These are phyloP conservation scores for Penicillium griseofulvum DNA, from an alignment of 2,329 filamentous ascomycete species.

Conservation along the genomic window DNA sequence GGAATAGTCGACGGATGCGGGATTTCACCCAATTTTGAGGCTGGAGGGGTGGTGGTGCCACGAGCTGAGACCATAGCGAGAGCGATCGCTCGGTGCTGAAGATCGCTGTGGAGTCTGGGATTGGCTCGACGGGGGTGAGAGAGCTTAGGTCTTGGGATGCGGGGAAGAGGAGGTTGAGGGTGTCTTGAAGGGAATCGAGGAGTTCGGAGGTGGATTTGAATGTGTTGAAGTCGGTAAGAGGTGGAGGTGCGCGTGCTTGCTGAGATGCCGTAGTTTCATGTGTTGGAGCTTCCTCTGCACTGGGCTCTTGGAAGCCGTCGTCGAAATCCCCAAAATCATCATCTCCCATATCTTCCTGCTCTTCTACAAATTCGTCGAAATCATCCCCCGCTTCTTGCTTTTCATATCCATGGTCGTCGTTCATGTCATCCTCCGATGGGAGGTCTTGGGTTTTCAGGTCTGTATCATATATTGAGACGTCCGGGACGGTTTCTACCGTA, in stretches of 20 bases:
- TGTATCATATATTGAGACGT: slow-evolving; percentile 51
- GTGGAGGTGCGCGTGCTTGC: slow-evolving; percentile 34
- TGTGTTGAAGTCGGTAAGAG: slow-evolving; percentile 54
- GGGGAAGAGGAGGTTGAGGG: slow-evolving; percentile 48
- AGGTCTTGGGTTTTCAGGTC: slow-evolving; percentile 42
- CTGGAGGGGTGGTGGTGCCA: slow-evolving; percentile 88
- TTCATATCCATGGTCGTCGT: slow-evolving; percentile 39
- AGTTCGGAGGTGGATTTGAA: slow-evolving; percentile 46
- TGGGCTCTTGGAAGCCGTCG: slow-evolving; percentile 59
- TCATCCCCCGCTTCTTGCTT: slow-evolving; percentile 61
- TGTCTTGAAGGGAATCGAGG: slow-evolving; percentile 33
- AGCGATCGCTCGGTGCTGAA: slow-evolving; percentile 84
- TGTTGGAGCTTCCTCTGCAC: slow-evolving; percentile 25
- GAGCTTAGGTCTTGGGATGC: slow-evolving; percentile 36
- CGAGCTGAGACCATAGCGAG: slow-evolving; percentile 93
- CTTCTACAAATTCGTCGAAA: slow-evolving; percentile 54
- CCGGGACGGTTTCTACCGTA: slow-evolving; percentile 41
- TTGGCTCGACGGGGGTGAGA: slow-evolving; percentile 39
- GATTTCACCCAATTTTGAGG: slow-evolving; percentile 98
- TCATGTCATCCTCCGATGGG: slow-evolving; percentile 56
- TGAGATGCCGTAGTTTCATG: slow-evolving; percentile 18
- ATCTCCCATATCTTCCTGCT: slow-evolving; percentile 50
- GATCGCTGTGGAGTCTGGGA: slow-evolving; percentile 52
- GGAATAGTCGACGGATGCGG: slow-evolving; percentile 87
- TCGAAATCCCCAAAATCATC: slow-evolving; percentile 66